Evolutionary conservation across 495 filamentous ascomycete species (phyloP), one percentile per base, ranked within the genome.

Genomic region (Lindgomyces ingoldianus): DNA sequence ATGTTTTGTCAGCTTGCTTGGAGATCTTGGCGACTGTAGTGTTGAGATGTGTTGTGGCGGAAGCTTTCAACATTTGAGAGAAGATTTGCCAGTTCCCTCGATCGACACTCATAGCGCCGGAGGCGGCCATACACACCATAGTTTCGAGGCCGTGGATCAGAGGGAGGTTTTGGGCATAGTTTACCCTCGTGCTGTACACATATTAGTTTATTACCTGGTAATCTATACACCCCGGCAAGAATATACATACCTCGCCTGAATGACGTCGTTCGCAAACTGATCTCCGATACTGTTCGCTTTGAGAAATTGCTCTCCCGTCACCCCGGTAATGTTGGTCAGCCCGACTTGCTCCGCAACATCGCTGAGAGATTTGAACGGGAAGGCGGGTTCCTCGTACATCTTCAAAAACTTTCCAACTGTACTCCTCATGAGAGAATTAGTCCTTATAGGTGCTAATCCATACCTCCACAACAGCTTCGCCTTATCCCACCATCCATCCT

Each of bases 31-130:
- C 79, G 0, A 96, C 91, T 2, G 84, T 81, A 0, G 88, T 89
- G 68, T 93, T 88, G n/a, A 95, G 76, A 3, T 75, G 74, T 3
- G 91, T 56, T 4, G 81, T 73, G 0, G 89, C 88, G 8, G 90
- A 84, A 3, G 79, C 75, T 36, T 85, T 79, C 11, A 91, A 76
- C 89, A 96, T 96, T 9, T 83, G 79, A 1, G 85, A 82, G 70
- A 99, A 99, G 44, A 98, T 97, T 72, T 85, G 87, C 93, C 92
- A 99, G 70, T 99, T 99, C 1, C 94, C 94, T 1, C 93, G 92
- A 8, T 84, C 76, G 6, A 98, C 82, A 4, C 87, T 76, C 68
- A 92, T 84, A 0, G 93, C 90, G 4, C 91, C 91, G 51, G 94
- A 89, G 0, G 91, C 87, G 1, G 93, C 90, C 90, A 98, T 91